Evolutionary conservation across 2,329 filamentous ascomycete species (phyloP), one percentile per base, ranked within the genome.

Genomic region (Zarea fungicola): DNA sequence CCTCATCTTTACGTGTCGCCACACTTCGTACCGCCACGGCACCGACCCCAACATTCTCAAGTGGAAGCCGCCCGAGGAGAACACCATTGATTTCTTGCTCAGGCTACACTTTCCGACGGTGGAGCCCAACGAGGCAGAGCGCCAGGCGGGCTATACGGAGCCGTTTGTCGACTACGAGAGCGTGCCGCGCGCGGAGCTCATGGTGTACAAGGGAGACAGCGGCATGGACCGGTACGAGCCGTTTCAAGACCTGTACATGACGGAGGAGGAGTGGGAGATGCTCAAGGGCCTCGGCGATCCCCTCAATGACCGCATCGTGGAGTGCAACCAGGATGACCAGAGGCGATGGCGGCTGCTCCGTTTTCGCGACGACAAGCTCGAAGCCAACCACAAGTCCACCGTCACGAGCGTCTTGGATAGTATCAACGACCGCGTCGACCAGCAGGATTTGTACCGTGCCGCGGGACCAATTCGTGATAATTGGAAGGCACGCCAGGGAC

Each of bases 21-120:
- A 83, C 58, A 89, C 88, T 16, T 78, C 85, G 9, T 99, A 99
- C 72, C 84, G 85, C 58, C 85, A 87, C 56, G 93, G 93, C 56
- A 99, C 93, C 11, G 93, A 99, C 67, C 81, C 81, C 42, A 85
- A 96, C 65, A 99, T 96, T 54, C 74, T 99, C 32, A 99, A 99
- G 67, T 99, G 93, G 93, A 99, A 99, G 69, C 90, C 92, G 0
- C 89, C 89, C 4, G 77, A 88, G 56, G 93, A 99, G 66, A 99
- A 99, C 71, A 95, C 90, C 0, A 83, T 99, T 57, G 93, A 99
- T 65, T 96, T 96, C 65, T 80, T 86, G 35, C 77, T 97, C 58
- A 80, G 80, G 44, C 77, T 99, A 36, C 75, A 78, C 11, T 97
- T 96, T 60, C 86, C 87, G 0, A 62, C 74, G 1, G 73, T 85